Evolutionary conservation across 257 asterid genomes (phyloP), one percentile per base, ranked within the genome.

Genomic region (Primulina tabacum): DNA sequence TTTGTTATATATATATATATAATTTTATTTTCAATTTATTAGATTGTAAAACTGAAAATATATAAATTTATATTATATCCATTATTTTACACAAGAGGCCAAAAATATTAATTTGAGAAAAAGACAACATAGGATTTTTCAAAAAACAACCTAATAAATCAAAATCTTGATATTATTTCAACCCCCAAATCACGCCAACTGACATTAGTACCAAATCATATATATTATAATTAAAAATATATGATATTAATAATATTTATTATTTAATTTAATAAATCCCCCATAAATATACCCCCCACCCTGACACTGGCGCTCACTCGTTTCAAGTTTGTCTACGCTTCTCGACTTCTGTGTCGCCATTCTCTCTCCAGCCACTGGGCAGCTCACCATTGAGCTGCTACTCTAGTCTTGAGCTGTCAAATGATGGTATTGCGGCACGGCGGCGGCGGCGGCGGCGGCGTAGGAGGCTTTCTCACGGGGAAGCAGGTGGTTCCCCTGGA

Each of bases 401-500:
- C 74, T 32, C 75, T 72, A 38, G 32, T 72, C 30, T 28, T 28
- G 30, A 2, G 50, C 73, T 60, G 34, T 67, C 47, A 78, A 78
- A 78, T 80, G 82, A 82, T 76, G 75, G 81, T 83, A 33, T 81
- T 83, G 53, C 70, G 89, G 32, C 86, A 85, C 69, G 77, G 82
- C 63, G 67, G 67, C 35, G 66, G 60, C 26, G 26, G 26, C 0
- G 24, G 24, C 35, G 66, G 60, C 26, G 26, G 26, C 0, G 24
- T 0, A 4, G 68, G 62, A 14, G 69, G 88, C 8, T 88, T 82
- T 68, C 85, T 81, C 1, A 81, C 86, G 21, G 92, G 84, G 61
- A 86, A 76, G 59, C 96, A 90, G 71, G 87, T 90, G 10, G 85
- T 86, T 65, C 97, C 97, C n/a, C 82, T 90, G 14, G 81, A 87